Evolutionary conservation across 1,139 yeast species (phyloP).

Genomic region (Lodderomyces beijingensis): DNA sequence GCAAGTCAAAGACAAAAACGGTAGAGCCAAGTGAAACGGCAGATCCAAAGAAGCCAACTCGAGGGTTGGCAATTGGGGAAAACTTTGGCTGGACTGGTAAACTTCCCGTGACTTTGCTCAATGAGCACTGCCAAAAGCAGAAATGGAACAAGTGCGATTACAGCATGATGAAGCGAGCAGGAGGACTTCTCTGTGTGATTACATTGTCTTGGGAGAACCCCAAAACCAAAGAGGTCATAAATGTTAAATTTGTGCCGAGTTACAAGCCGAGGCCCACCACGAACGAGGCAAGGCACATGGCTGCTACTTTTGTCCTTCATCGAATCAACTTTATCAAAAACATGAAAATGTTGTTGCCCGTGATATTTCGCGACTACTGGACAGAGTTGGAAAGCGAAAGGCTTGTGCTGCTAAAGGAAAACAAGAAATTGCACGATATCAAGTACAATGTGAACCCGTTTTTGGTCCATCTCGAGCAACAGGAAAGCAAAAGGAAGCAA

Average conservation of each 20-base stretch:
- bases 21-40: slow-evolving; percentile 4
- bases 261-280: slow-evolving; percentile 71
- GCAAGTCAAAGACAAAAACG: background rate
- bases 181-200: slow-evolving; percentile 60
- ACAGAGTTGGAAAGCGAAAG: slow-evolving; percentile 59
- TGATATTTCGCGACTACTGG: slow-evolving; percentile 80
- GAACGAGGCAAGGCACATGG: slow-evolving; percentile 83
- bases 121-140: slow-evolving; percentile 83
- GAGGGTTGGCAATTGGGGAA: slow-evolving; percentile 44
- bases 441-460: slow-evolving; percentile 73
- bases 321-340: slow-evolving; percentile 78
- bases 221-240: slow-evolving; percentile 65
- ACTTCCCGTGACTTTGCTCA: slow-evolving; percentile 78
- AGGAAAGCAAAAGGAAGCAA: slow-evolving; percentile 37
- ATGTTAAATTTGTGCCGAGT: slow-evolving; percentile 62
- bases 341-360: slow-evolving; percentile 82
- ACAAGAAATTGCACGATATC: slow-evolving; percentile 44
- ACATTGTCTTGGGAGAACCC: slow-evolving; percentile 72
- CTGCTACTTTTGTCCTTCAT: slow-evolving; percentile 84
- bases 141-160: slow-evolving; percentile 87
- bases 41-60: slow-evolving; percentile 29
- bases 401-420: slow-evolving; percentile 36
- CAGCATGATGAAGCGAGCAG: slow-evolving; percentile 52
- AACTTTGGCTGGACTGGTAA: slow-evolving; percentile 87
- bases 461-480: slow-evolving; percentile 50